Conservation (phyloP, 148 eudicot species). For the Silene conica region DNA sequence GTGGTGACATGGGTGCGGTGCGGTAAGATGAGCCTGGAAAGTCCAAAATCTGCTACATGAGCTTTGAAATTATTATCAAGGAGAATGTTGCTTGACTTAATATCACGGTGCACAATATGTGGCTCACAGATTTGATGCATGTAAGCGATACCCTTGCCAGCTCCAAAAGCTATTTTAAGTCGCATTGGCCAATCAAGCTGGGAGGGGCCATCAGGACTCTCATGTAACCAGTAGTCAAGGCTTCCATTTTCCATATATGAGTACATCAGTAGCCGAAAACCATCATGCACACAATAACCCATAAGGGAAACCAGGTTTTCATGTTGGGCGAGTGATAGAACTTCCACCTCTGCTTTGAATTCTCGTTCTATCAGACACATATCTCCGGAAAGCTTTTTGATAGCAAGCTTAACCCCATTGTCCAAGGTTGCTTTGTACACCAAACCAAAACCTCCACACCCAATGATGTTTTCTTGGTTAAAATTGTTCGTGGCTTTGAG, state of each 20-base stretch:
- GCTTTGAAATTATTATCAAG: constrained; percentile 82
- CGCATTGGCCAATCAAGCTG: constrained; percentile 79
- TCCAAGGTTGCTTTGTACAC: constrained; percentile 77
- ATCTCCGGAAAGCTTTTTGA: constrained; percentile 91
- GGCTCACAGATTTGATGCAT: constrained; percentile 91
- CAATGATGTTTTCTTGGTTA: constrained; percentile 81
- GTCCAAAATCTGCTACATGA: constrained; percentile 87
- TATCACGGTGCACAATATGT: constrained; percentile 89
- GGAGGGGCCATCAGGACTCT: constrained; percentile 62
- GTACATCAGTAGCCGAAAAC: constrained; percentile 65
- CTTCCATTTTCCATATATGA: constrained; percentile 94
- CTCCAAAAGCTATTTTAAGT: constrained; percentile 61
- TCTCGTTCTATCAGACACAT: constrained; percentile 90
- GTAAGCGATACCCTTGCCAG: constrained; percentile 80
- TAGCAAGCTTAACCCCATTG: constrained; percentile 66
- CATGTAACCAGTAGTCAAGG: constrained; percentile 93
- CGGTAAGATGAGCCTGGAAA: constrained; percentile 76
- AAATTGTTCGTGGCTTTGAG: constrained; percentile 79
- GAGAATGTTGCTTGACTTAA: constrained; percentile 90
- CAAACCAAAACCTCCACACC: constrained; percentile 94
- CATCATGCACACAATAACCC: constrained; percentile 82
- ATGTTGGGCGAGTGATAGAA: constrained; percentile 78
- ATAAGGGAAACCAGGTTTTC: constrained; percentile 73
- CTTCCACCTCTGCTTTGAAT: constrained; percentile 89
- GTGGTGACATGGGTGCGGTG: constrained; percentile 86